Base-by-base conservation (phyloP, 2,329 filamentous ascomycete genomes). In the Cercospora sp. region DNA sequence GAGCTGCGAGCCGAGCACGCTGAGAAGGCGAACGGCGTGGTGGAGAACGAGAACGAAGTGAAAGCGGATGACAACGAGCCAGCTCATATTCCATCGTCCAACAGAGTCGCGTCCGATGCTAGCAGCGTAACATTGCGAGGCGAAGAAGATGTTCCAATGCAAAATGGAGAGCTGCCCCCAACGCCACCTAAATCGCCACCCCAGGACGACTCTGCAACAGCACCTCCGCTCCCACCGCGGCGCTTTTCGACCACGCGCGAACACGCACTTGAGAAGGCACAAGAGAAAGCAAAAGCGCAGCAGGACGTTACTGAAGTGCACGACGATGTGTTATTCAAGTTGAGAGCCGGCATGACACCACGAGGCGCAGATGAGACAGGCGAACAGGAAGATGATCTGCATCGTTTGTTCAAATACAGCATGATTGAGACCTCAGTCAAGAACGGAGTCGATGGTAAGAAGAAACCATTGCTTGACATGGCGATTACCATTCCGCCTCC, bases 271-370 rank as follows among this genome's bases (percentile, higher is more conserved):
- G 82, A 84, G 39, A 82, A 85, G 64, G 83, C 87, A 5, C 84
- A 88, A 72, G 82, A 86, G 51, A 86, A 86, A 18, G 86, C 92
- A 36, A 76, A 68, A 62, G 60, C 76, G 60, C 95, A 99, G 76
- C 94, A 99, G 80, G 95, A 99, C 80, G 94, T 97, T 4, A 93
- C 93, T 12, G 95, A 99, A 79, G 94, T 97, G 57, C 94, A 97
- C 82, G 93, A 93, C 67, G 95, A 94, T 75, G 91, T 97, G 28
- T 87, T 97, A 67, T 93, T 94, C 76, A 91, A 95, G 61, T 84
- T 97, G n/a, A 91, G 95, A 75, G 93, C 92, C 63, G 94, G 94
- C 2, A 94, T 98, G 75, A 89, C 86, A 66, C 87, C 92, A 5
- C 86, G 85, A n/a, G 86, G 85, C 10, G 26, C 31, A 18, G 87